Evolutionary conservation across 441 rosid genomes (phyloP), one percentile per base, ranked within the genome.

Genomic region (Euphorbia corollata): DNA sequence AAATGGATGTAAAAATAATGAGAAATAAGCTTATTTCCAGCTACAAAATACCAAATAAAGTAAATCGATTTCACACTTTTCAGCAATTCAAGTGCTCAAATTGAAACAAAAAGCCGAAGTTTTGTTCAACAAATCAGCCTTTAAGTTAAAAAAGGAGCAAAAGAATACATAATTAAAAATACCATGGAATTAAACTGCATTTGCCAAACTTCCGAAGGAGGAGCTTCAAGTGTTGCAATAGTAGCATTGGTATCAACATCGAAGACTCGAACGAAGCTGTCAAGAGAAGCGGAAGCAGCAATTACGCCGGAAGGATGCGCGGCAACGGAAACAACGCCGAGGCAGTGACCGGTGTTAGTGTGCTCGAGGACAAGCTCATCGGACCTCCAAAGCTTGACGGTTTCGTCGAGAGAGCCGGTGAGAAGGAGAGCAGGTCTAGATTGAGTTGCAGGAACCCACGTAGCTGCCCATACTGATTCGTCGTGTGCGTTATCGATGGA

Each of bases 151-250:
- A 30, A 50, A 50, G 2, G 18, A 16, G 18, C 10, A 15, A n/a
- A 13, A 66, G 43, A 62, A n/a, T 1, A 7, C 6, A 5, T 0
- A 48, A 10, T n/a, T 4, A 2, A 1, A 57, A 23, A 18, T 71
- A 91, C 97, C 99, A 83, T 85, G 45, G 99, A 90, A 72, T 91
- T 84, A 69, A 91, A 94, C 77, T 84, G 88, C 97, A 91, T 81
- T 71, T 91, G 94, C 96, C 96, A 91, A 64, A 91, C 94, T 76
- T 91, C 98, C n/a, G 94, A 89, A 8, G 98, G 96, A 9, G 98
- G 94, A 70, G 94, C 98, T 76, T 91, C 97, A 63, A 91, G 86
- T 55, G 89, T 82, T 47, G 97, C 97, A 65, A 94, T 89, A 39
- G 84, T 84, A 41, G 92, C 87, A 75, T 89, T 91, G 68, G 98